These are phyloP conservation scores for Cucumis cinereus DNA, from an alignment of 306 rosid genomes.

Conservation along the genomic window DNA sequence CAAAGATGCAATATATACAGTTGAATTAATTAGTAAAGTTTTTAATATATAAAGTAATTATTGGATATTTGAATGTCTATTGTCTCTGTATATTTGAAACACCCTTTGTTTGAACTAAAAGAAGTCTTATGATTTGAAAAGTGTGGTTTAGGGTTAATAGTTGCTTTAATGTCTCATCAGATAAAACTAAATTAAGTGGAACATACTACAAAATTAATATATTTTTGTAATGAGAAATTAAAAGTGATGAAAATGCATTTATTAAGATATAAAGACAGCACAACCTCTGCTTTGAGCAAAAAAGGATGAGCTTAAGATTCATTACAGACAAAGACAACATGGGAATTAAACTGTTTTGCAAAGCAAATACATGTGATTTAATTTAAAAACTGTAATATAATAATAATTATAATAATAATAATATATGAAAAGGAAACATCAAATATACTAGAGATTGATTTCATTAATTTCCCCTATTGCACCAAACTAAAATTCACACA, in stretches of 20 bases:
- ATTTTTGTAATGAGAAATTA: too few species aligned
- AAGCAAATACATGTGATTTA: background rate
- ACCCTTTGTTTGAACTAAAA: too few species aligned
- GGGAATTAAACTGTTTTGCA: background rate
- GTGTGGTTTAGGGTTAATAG: too few species aligned
- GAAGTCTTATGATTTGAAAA: too few species aligned
- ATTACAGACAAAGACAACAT: conserved; percentile 1
- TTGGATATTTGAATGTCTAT: too few species aligned
- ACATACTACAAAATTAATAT: too few species aligned
- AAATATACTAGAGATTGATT: background rate
- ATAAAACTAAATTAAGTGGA: too few species aligned
- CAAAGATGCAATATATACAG: too few species aligned
- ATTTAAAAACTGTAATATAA: background rate
- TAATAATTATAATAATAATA: background rate
- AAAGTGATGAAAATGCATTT: background rate
- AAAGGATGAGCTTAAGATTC: background rate
- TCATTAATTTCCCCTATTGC: background rate
- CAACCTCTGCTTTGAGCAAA: conserved; percentile 2
- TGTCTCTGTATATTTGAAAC: too few species aligned
- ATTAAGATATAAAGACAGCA: background rate
- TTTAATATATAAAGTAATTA: too few species aligned
- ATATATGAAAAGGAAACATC: background rate
- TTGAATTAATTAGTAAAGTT: too few species aligned
- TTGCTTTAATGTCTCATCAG: too few species aligned
- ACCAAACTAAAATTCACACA: background rate